Evolutionary conservation across 345 rosid genomes (phyloP), one percentile per base, ranked within the genome.

Genomic region (Pugionium dolabratum): DNA sequence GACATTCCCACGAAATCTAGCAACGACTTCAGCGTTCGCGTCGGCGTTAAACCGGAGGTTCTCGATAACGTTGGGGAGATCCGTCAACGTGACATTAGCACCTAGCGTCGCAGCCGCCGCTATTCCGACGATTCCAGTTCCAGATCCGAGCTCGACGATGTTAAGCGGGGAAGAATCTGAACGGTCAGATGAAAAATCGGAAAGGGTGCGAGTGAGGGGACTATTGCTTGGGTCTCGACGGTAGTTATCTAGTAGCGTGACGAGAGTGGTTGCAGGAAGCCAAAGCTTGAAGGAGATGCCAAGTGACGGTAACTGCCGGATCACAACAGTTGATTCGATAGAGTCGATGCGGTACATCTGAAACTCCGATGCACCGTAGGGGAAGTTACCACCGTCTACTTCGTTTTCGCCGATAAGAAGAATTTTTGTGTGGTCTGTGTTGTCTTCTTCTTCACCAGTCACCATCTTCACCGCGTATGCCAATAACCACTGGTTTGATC

Each of bases 41-140:
- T 87, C 86, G 28, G 64, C 92, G 75, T 86, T 91, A 79, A 81
- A 83, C 33, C 61, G 78, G 18, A 89, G 84, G 74, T 91, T 91
- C 41, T 82, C 74, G 7, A 82, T 71, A 3, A 87, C 96, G 77
- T 85, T 84, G 2, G 98, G 95, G 55, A 89, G 82, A 81, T 92
- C 96, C 34, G 98, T 91, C 76, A 85, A 82, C n/a, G 88, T 84
- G 28, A 89, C 90, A 4, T 75, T 63, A 45, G 95, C 92, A 11
- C 83, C 82, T 1, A 91, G 80, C 25, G 80, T 67, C 9, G 71
- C 78, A 0, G 95, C 95, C 0, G 92, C 86, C 0, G 86, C 89
- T 39, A 89, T 85, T 28, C 98, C 98, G 26, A 82, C 93, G 41
- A 89, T 79, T n/a, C 96, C 98, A 0, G 98, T 89, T 37, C 95